Evolutionary conservation across 768 basidiomycete genomes (phyloP), one percentile per base, ranked within the genome.

Genomic region (Boletus pseudopeckii): DNA sequence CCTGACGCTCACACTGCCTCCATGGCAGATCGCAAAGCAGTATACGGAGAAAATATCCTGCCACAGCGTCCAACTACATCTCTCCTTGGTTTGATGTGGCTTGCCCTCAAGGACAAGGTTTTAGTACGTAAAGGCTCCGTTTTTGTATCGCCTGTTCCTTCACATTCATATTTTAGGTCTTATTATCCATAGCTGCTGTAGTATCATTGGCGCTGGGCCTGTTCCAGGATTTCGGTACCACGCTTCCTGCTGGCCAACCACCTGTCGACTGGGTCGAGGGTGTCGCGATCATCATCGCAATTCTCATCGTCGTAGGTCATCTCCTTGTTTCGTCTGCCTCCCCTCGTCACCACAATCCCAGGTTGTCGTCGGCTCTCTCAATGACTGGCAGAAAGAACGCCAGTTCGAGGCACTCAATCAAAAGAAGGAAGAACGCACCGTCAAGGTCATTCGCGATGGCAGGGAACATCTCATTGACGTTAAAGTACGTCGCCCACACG

Each of bases 321-420:
- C 15, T 7, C 17, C n/a, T 41, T n/a, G 2, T 32, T 18, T 36
- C 1, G 0, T 45, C 17, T 26, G 1, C n/a, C 1, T 41, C 37
- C 7, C 48, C 15, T 46, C 28, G 11, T 52, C n/a, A 60, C 28
- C 36, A 15, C 17, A n/a, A 22, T 34, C 30, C 2, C 55, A 89
- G 87, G 86, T 92, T 53, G 63, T 92, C 40, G 96, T 99, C 52
- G 96, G 96, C 30, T 93, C 94, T 13, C 60, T 98, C 41, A 98
- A 98, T 64, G 97, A 99, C 71, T 99, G 91, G 88, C 94, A 98
- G 72, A 98, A 98, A 72, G 97, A 99, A 71, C 85, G 86, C 2
- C 97, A 98, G 72, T 99, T 99, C 77, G 85, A 87, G 63, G 78
- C 76, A 18, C 80, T 99, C 39, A 98, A 98, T 65, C 90, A 89